Evolutionary conservation across 805 yeast species (phyloP), one percentile per base, ranked within the genome.

Genomic region (Nakazawaea ishiwadae): DNA sequence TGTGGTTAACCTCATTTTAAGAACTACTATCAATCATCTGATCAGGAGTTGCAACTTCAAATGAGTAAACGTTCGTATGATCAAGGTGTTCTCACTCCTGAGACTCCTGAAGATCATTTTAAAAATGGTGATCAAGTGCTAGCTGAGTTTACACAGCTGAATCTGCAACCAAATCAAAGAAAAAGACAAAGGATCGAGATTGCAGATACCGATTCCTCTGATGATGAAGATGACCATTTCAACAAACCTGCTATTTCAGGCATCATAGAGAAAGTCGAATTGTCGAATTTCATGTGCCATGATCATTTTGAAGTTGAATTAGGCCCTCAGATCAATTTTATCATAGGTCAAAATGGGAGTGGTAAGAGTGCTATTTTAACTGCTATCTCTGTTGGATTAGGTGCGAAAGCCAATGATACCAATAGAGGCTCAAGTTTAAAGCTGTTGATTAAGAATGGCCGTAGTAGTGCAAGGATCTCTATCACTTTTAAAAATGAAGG

Each of bases 301-400:
- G 82, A 78, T 35, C 77, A 85, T 42, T 86, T 93, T 53, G 79
- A 78, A 42, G 62, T 93, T 7, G 74, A 71, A 3, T 70, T 90
- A 24, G 93, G 93, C 1, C 89, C 91, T 0, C 77, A 81, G 40
- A 69, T 90, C 50, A 90, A 90, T 58, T 84, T 90, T 55, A 86
- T 90, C 43, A 82, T 86, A 30, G 98, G 98, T 16, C 71, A 83
- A 43, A 90, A 90, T 54, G 98, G 98, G 2, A 79, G 90, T 29
- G 98, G 98, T 23, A 90, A 90, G 55, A 77, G 87, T 55, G 95
- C 97, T 1, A 73, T 90, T 15, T 63, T 90, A 44, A 88, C 96
- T 0, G 96, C 96, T 0, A 78, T 90, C 1, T 79, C 90, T 6
- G 81, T 88, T 4, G 91, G 96, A 2, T 61, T 91, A 2, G 97